Evolutionary conservation across 2,329 filamentous ascomycete species (phyloP).

Genomic region (Paraphoma sp.): DNA sequence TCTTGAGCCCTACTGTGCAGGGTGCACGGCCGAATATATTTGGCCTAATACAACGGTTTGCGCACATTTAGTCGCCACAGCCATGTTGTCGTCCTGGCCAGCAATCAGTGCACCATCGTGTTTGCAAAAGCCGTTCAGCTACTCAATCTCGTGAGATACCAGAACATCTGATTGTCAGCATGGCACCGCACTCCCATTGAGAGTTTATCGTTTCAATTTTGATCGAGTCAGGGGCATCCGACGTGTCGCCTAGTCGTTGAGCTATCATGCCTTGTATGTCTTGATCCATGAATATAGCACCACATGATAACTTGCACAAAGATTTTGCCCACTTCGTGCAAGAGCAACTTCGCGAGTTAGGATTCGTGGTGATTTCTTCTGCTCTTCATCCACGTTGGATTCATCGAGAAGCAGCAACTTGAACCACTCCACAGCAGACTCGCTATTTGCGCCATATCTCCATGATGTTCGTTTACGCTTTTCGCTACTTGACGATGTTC

Average conservation of each 20-base stretch:
- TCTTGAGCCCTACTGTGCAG: too few species aligned
- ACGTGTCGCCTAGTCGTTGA: conserved; percentile 11
- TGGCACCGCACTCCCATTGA: conserved; percentile 26
- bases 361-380: conserved; percentile 4
- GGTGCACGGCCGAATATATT: too few species aligned
- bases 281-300: conserved; percentile 23
- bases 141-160: conserved; percentile 5
- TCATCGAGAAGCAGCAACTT: conserved; percentile 18
- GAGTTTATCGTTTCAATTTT: conserved; percentile 25
- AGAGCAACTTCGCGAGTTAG: not conserved
- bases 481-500: not conserved
- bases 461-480: not conserved
- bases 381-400: not conserved
- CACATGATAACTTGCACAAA: conserved; percentile 15
- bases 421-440: conserved; percentile 14
- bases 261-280: conserved; percentile 18
- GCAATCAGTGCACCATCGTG: not conserved
- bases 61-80: conserved; percentile 4
- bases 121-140: not conserved
- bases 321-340: conserved; percentile 8
- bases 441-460: conserved; percentile 4
- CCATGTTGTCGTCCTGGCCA: conserved; percentile 3
- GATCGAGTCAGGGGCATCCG: conserved; percentile 10
- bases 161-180: conserved; percentile 4
- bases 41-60: not conserved